Base-by-base conservation (phyloP, 495 filamentous ascomycete genomes). In the Poronia punctata region DNA sequence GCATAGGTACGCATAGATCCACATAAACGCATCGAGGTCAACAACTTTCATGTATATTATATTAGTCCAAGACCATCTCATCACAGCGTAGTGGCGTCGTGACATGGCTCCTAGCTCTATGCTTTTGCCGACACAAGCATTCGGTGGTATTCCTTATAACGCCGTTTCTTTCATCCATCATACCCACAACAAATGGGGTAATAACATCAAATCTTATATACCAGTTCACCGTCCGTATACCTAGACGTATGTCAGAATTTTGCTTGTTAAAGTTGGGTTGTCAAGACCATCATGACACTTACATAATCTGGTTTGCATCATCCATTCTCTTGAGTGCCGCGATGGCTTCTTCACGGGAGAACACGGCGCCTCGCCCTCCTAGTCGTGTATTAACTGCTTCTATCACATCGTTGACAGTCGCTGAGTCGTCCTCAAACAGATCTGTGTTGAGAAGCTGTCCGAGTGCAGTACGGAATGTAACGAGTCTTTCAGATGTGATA, bases 281-380 rank as follows among this genome's bases (percentile, higher is more conserved):
- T 22, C 22, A 24, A 17, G 24, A 23, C 15, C 15, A n/a, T 17
- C 12, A 10, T 14, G 16, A 14, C 15, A 82, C 85, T 79, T 65
- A 95, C 93, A 97, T 97, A 61, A 98, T 80, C 66, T 86, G 77
- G 56, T 96, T 96, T 59, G 71, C 67, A 30, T 82, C 79, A 43
- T 84, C 81, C 86, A 98, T 83, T 54, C 66, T 75, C 59, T 73
- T 71, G 52, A 98, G 60, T 35, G 86, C 90, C 60, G 75, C 67
- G 37, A 84, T 62, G 3, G 85, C 88, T 66, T 98, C 93, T 1
- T 66, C 61, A 19, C 71, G 69, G 24, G 65, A 72, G 67, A 95
- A 97, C 26, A 65, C 57, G 11, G 64, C 64, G 23, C 52, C 53
- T 61, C 67, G 22, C 62, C 71, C 44, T 0, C 72, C 71, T 17